Conservation (phyloP, 2,329 filamentous ascomycete species). For the Fusarium sp. region DNA sequence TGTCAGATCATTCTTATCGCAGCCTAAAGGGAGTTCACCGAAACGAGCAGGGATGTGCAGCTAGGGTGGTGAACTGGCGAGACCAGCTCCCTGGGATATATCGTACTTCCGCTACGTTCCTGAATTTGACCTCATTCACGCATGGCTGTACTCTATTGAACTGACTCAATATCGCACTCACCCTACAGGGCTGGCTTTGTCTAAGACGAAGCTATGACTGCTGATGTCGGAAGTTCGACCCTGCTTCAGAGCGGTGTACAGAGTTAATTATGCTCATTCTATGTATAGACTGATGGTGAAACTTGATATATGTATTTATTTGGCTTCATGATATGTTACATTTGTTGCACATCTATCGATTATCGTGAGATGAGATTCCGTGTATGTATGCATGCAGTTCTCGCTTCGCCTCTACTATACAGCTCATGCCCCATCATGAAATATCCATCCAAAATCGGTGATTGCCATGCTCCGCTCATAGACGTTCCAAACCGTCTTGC, state of each 20-base stretch:
- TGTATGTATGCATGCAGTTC: slow-evolving; percentile 21
- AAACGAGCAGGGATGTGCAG: slow-evolving; percentile 22
- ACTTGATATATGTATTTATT: background rate
- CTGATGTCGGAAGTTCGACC: background rate
- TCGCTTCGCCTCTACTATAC: slow-evolving; percentile 3
- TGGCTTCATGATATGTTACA: background rate
- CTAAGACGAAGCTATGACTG: background rate
- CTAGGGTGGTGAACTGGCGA: slow-evolving; percentile 1
- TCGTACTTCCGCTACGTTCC: background rate
- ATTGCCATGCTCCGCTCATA: slow-evolving; percentile 4
- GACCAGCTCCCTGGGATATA: slow-evolving; percentile 7
- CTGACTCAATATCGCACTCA: slow-evolving; percentile 7
- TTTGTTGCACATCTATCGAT: slow-evolving; percentile 10
- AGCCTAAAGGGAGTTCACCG: slow-evolving; percentile 28
- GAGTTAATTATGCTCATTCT: background rate
- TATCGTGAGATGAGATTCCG: slow-evolving; percentile 37
- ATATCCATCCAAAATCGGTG: slow-evolving; percentile 6
- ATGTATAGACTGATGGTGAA: background rate
- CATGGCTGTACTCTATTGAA: background rate
- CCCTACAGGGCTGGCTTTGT: background rate
- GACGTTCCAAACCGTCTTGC: background rate
- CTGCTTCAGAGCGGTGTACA: background rate
- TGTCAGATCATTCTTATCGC: slow-evolving; percentile 45
- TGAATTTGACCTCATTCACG: background rate
- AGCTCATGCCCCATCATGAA: slow-evolving; percentile 3